Evolutionary conservation across 2,329 filamentous ascomycete species (phyloP).

Genomic region (Sclerotinia spermophila): DNA sequence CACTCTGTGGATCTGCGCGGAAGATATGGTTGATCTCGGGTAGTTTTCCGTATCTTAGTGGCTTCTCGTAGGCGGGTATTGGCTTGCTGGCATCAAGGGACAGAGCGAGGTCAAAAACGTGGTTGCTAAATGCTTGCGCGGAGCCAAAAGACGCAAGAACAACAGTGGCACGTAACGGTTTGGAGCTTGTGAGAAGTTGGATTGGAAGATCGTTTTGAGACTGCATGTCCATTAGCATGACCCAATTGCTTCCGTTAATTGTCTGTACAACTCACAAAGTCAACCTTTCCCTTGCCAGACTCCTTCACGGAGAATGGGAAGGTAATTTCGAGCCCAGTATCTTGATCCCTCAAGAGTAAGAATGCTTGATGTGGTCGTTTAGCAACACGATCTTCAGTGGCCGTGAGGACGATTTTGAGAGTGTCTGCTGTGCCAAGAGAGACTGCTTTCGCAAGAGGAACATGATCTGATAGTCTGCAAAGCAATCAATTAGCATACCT

Average conservation of each 20-base stretch:
- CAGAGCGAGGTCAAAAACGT: constrained; percentile 70
- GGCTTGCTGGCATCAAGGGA: constrained; percentile 59
- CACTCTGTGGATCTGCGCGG: constrained; percentile 72
- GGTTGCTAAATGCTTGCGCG: constrained; percentile 61
- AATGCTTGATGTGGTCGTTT: constrained; percentile 95
- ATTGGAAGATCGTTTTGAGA: constrained; percentile 83
- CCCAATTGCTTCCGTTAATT: neutral
- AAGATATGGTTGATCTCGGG: constrained; percentile 90
- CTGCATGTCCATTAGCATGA: constrained; percentile 46
- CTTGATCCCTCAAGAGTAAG: constrained; percentile 71
- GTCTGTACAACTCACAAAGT: constrained; percentile 63
- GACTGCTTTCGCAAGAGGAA: constrained; percentile 55
- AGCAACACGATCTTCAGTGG: constrained; percentile 71
- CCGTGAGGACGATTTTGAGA: constrained; percentile 77
- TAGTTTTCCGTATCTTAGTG: constrained; percentile 78
- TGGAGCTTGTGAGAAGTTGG: constrained; percentile 67
- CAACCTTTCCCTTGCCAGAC: constrained; percentile 78
- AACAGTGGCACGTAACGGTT: constrained; percentile 74
- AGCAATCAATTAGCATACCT: neutral
- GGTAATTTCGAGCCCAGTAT: constrained; percentile 77
- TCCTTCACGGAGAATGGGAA: constrained; percentile 83
- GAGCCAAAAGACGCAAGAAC: constrained; percentile 84
- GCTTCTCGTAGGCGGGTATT: constrained; percentile 57
- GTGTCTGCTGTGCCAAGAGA: constrained; percentile 65
- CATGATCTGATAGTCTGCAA: constrained; percentile 33